Base-by-base conservation (phyloP, 2,329 filamentous ascomycete genomes). In the Penicillium decumbens region DNA sequence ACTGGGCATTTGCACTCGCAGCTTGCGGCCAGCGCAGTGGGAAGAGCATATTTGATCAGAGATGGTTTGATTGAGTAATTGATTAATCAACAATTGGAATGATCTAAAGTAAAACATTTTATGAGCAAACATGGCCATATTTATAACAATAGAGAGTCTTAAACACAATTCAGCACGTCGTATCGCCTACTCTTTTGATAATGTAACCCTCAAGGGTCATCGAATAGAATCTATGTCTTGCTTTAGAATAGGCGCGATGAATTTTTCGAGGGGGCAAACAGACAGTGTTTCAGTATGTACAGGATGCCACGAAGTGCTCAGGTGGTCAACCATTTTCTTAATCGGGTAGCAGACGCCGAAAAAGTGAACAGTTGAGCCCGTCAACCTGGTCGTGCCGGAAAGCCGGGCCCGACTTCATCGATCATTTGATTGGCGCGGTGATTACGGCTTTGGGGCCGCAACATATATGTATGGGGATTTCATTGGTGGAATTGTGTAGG, bases 1-100 rank as follows among this genome's bases (percentile, higher is more conserved):
- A 55, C 24, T 55, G 50, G 13, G 50, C 53, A 18, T 44, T 38
- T 3, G 41, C 43, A 10, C 23, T 25, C 2, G 41, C 44, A 20
- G 47, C 44, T n/a, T 13, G 41, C 45, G 5, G 25, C 43, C 18
- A 55, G 9, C 12, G 44, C 47, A 10, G 43, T 24, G 9, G 53
- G 23, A 8, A 47, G 10, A 12, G 38, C 33, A 3, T 44, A 27
- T 20, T 53, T 53, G 27, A 55, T n/a, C 20, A 48, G 30, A 10
- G 41, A 13, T 47, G 50, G 53, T 28, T 10, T 41, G 27, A 9
- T 3, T 10, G n/a, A 6, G 7, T n/a, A 9, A 5, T 15, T 15
- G n/a, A 8, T 4, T 12, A 12, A 7, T 12, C n/a, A 27, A 20
- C 3, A 5, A 12, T 6, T 37, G 33, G 4, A 37, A 13, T 15